These are phyloP conservation scores for Elongisporangium prolatum DNA, from an alignment of 352 stramenopile genomes.

Conservation along the genomic window DNA sequence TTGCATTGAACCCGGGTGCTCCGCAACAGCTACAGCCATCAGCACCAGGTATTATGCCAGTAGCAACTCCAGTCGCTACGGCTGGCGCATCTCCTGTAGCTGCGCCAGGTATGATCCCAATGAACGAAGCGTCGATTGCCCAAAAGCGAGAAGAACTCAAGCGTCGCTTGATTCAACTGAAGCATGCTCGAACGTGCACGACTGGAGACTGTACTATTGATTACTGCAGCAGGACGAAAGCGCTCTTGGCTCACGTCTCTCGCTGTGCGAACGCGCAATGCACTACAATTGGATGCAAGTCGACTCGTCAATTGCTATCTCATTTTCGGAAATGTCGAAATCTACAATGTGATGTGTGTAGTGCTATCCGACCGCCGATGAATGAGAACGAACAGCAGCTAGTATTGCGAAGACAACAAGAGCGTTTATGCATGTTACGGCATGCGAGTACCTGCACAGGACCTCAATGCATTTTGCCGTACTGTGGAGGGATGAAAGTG, in stretches of 20 bases:
- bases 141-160: slow-evolving; percentile 86
- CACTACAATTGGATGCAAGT: slow-evolving; percentile 86
- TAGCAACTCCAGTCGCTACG: slow-evolving; percentile 13
- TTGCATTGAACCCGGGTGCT: background rate
- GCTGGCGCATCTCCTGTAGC: slow-evolving; percentile 20
- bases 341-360: slow-evolving; percentile 84
- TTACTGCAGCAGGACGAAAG: slow-evolving; percentile 80
- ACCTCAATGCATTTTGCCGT: slow-evolving; percentile 68
- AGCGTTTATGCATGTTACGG: slow-evolving; percentile 83
- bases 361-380: slow-evolving; percentile 83
- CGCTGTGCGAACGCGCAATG: slow-evolving; percentile 81
- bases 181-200: slow-evolving; percentile 82
- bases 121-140: slow-evolving; percentile 78
- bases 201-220: slow-evolving; percentile 67
- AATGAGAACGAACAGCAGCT: slow-evolving; percentile 84
- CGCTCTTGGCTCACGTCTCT: slow-evolving; percentile 74
- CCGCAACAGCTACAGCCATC: slow-evolving; percentile 8
- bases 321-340: slow-evolving; percentile 88
- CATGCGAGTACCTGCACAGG: slow-evolving; percentile 77
- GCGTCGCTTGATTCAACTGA: slow-evolving; percentile 79
- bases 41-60: slow-evolving; percentile 8
- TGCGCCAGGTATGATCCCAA: slow-evolving; percentile 46
- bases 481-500: slow-evolving; percentile 86
- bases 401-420: slow-evolving; percentile 80
- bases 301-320: slow-evolving; percentile 78